These are phyloP conservation scores for Nannizziopsis arthrosporioides DNA, from an alignment of 2,329 filamentous ascomycete genomes.

Conservation along the genomic window DNA sequence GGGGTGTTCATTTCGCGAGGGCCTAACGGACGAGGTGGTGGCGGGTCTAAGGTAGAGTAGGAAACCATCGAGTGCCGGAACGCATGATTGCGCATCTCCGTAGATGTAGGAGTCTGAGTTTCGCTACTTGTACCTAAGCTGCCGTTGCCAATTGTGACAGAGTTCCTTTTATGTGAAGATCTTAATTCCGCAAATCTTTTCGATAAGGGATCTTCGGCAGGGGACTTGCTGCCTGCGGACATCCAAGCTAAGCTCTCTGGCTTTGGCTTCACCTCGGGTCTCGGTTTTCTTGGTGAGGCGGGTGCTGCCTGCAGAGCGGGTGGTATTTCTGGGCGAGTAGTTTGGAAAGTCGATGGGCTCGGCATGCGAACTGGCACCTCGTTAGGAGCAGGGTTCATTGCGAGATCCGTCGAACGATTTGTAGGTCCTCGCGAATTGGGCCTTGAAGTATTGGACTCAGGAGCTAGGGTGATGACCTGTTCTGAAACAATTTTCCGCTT, in stretches of 20 bases:
- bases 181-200: slow-evolving; percentile 34
- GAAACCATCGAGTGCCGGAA: background rate
- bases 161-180: slow-evolving; percentile 16
- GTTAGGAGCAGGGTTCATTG: background rate
- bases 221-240: slow-evolving; percentile 1
- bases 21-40: slow-evolving; percentile 27
- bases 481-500: slow-evolving; percentile 31
- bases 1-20: slow-evolving; percentile 34
- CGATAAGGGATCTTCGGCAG: slow-evolving; percentile 27
- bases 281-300: background rate
- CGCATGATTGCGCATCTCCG: slow-evolving; percentile 1
- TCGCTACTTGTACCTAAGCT: background rate
- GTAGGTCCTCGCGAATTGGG: background rate
- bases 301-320: background rate
- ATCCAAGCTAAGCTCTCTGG: slow-evolving; percentile 19
- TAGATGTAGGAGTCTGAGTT: background rate
- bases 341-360: slow-evolving; percentile 31
- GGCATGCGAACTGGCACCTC: slow-evolving; percentile 24
- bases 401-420: background rate
- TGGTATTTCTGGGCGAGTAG: background rate
- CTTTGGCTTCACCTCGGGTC: slow-evolving; percentile 17
- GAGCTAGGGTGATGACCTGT: slow-evolving; percentile 24
- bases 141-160: background rate
- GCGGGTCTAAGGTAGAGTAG: slow-evolving; percentile 15
- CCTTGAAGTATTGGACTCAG: slow-evolving; percentile 13